Conservation (phyloP, 2,329 filamentous ascomycete species). For the Pestalotiopsis sp. region DNA sequence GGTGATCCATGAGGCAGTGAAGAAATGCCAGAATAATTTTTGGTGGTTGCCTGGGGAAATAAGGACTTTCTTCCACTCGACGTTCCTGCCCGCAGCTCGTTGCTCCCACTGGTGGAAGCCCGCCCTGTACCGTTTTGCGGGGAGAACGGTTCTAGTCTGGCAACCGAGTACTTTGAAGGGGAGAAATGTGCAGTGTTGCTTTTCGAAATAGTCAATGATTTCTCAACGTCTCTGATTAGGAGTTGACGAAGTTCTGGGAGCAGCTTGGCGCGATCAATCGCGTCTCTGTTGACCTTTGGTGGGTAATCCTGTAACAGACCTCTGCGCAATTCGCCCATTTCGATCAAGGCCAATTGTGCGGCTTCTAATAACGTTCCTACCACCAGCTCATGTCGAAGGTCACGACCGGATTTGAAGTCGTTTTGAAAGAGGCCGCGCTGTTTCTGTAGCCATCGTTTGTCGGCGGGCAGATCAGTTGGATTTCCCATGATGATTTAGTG, state of each 20-base stretch:
- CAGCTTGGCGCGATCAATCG: not conserved
- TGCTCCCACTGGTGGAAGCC: not conserved
- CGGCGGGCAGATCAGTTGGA: not conserved
- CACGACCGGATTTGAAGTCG: not conserved
- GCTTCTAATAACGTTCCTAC: not conserved
- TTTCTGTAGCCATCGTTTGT: not conserved
- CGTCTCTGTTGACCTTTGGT: not conserved
- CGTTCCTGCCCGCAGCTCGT: not conserved
- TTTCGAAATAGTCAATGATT: not conserved
- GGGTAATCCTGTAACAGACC: constrained; percentile 1
- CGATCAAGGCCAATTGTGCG: constrained; percentile 6
- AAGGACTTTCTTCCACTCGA: not conserved
- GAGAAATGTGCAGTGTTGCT: not conserved
- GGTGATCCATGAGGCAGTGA: not conserved
- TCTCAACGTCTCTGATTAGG: not conserved
- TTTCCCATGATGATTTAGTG: not conserved
- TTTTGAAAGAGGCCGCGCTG: not conserved
- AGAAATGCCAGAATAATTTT: not conserved
- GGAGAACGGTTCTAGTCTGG: not conserved
- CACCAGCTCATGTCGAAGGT: not conserved
- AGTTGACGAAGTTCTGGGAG: not conserved
- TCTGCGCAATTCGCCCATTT: not conserved
- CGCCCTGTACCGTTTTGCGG: not conserved
- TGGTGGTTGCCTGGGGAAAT: not conserved
- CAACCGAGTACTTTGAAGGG: not conserved